Evolutionary conservation across 148 eudicot genomes (phyloP).

Genomic region (Fagopyrum homotropicum): DNA sequence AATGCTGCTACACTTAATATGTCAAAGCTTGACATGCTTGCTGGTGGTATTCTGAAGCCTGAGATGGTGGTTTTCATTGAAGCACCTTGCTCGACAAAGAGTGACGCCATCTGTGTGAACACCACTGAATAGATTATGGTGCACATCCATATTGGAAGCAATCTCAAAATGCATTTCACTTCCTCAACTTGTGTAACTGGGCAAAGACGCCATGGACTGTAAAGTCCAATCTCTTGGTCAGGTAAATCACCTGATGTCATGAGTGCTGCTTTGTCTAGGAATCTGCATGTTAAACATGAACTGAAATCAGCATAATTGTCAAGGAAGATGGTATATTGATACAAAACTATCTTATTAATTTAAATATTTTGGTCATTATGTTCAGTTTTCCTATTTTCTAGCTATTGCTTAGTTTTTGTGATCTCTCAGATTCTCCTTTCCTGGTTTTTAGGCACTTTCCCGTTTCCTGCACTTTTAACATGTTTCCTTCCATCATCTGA

Average conservation of each 20-base stretch:
- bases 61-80: conserved; percentile 43
- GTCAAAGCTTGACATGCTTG: conserved; percentile 70
- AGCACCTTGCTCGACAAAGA: conserved; percentile 78
- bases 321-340: background rate
- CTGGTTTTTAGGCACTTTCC: too few relatives aligned
- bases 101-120: conserved; percentile 72
- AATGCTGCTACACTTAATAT: conserved; percentile 57
- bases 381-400: too few relatives aligned
- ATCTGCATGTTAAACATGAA: conserved; percentile 23
- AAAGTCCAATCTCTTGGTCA: background rate
- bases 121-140: conserved; percentile 71
- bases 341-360: too few relatives aligned
- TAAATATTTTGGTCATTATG: too few relatives aligned
- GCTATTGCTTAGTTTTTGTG: too few relatives aligned
- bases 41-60: conserved; percentile 52
- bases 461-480: too few relatives aligned
- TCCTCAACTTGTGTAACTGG: conserved; percentile 76
- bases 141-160: conserved; percentile 76
- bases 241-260: conserved; percentile 22
- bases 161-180: conserved; percentile 66
- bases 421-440: too few relatives aligned
- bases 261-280: conserved; percentile 60
- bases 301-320: background rate
- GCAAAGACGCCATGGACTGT: conserved; percentile 45
- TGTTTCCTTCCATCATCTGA: too few relatives aligned